Conservation (phyloP, 164 flowering plant species). For the Liquidambar formosana region DNA sequence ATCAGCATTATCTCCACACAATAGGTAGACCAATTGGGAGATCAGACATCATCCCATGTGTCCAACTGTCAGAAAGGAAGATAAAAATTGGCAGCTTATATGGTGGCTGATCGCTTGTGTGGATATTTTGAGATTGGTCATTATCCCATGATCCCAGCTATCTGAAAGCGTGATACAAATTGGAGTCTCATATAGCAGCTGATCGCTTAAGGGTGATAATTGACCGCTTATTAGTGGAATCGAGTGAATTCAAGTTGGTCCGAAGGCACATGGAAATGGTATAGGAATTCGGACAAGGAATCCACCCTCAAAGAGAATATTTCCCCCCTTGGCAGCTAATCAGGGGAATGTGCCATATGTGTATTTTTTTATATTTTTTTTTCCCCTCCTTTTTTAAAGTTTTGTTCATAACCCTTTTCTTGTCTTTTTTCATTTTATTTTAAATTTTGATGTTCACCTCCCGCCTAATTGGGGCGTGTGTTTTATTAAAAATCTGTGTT, state of each 20-base stretch:
- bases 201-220: neutral
- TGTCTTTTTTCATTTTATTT: too few relatives aligned
- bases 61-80: neutral
- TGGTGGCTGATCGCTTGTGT: neutral
- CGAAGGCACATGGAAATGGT: neutral
- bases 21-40: neutral
- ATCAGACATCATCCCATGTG: neutral
- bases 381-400: too few relatives aligned
- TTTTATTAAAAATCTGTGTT: too few relatives aligned
- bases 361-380: neutral
- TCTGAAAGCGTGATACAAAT: neutral
- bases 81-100: neutral
- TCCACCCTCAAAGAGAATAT: neutral
- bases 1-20: neutral
- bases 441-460: too few relatives aligned
- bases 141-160: neutral
- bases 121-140: neutral
- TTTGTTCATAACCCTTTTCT: neutral
- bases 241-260: neutral
- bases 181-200: too few relatives aligned
- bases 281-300: neutral
- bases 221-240: neutral
- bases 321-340: neutral
- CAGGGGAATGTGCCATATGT: neutral
- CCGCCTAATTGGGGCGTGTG: too few relatives aligned